Evolutionary conservation across 306 rosid species (phyloP).

Genomic region (Prunus kanzakura): DNA sequence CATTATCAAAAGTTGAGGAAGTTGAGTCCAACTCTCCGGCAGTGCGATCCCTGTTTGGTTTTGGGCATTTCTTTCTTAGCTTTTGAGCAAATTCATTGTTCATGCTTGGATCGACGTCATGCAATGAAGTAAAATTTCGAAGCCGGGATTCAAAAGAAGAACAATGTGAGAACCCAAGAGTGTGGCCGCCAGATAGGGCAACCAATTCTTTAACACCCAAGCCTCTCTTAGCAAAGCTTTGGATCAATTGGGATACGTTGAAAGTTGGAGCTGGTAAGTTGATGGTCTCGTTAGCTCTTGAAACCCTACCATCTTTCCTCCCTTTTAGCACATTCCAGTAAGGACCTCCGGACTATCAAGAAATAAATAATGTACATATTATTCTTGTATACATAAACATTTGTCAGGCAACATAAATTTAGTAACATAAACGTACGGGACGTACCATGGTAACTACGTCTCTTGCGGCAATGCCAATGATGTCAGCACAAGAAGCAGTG

Average conservation of each 20-base stretch:
- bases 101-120: slow-evolving; percentile 55
- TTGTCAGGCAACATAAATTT: not conserved
- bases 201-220: slow-evolving; percentile 60
- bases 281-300: slow-evolving; percentile 57
- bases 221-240: slow-evolving; percentile 59
- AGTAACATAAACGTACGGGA: not conserved
- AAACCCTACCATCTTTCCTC: slow-evolving; percentile 72
- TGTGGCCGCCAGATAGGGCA: slow-evolving; percentile 81
- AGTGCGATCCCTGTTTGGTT: slow-evolving; percentile 35
- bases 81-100: slow-evolving; percentile 40
- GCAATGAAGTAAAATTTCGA: slow-evolving; percentile 38
- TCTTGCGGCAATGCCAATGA: slow-evolving; percentile 65
- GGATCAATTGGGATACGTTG: slow-evolving; percentile 48
- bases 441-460: slow-evolving; percentile 61
- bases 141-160: slow-evolving; percentile 53
- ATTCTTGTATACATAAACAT: not conserved
- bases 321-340: slow-evolving; percentile 65
- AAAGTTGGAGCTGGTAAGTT: slow-evolving; percentile 67
- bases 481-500: slow-evolving; percentile 72
- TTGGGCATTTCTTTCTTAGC: slow-evolving; percentile 45
- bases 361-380: not conserved
- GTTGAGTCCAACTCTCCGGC: slow-evolving; percentile 68
- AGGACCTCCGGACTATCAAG: slow-evolving; percentile 65
- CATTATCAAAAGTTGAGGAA: slow-evolving; percentile 65
- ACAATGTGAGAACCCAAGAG: slow-evolving; percentile 69